Base-by-base conservation (phyloP, 2,329 filamentous ascomycete genomes). In the Pseudogymnoascus sp. region DNA sequence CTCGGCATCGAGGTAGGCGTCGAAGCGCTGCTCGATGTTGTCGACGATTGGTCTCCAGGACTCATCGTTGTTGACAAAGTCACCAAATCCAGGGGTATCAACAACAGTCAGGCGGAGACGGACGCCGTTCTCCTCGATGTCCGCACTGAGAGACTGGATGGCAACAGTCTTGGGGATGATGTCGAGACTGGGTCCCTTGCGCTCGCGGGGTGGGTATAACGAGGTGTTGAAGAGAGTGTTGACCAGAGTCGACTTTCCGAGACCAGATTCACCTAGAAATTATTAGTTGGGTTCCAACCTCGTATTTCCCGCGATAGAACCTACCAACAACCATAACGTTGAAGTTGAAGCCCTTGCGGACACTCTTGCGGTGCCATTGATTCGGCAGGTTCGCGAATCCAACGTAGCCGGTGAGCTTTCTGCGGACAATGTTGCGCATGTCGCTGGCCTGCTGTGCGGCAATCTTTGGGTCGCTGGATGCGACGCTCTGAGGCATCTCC, bases 361-460 rank as follows among this genome's bases (percentile, higher is more conserved):
- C 95, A 86, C 93, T 97, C 89, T 99, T 99, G 79, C 95, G 93
- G 83, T 99, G 95, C 95, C 95, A 99, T 81, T 99, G 95, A 82
- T 99, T 99, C 68, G 95, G 95, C 75, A 99, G 80, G 78, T 99
- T 99, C 77, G 95, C 95, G 75, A 99, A 99, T 69, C 95, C 95
- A 73, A 99, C 95, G 73, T 97, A 99, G 75, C 95, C 95, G 60
- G 95, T 97, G 75, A 99, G 83, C 84, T 99, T 99, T 79, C 95
- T 87, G 79, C 95, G 91, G 72, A 99, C 93, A 77, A 99, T 96
- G 83, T 99, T 97, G 79, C 71, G 68, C 72, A 74, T 73, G 66
- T 74, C 72, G 53, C 67, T 70, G 31, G 72, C 72, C 69, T 74
- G 72, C 65, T 74, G 72, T 65, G 72, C 72, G 59, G 72, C 72